A percentile compares a stretch with the other conserved stretches of the same genome.
phyloP scores from a whole-genome alignment of 176 grass and related monocot species.

The Oropetium thomaeum region DNA sequence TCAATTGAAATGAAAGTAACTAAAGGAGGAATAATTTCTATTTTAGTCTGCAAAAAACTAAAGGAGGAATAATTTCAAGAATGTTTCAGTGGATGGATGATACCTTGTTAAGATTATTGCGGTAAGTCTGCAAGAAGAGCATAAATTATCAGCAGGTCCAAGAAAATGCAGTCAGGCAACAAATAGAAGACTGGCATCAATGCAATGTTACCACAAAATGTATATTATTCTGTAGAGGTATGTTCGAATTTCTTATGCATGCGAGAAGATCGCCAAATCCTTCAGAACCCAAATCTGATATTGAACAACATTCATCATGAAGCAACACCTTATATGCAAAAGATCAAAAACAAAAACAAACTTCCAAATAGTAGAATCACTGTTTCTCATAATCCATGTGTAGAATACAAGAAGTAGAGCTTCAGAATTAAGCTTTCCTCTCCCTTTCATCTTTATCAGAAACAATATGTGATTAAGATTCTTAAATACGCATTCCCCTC shows the following conservation, averaged over 20 bases:
- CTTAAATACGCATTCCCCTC: too few relatives aligned
- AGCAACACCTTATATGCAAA: constrained; percentile 16
- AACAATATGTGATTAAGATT: constrained; percentile 14
- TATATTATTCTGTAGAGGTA: constrained; percentile 88
- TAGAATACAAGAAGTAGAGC: constrained; percentile 9
- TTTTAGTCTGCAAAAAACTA: too few relatives aligned
- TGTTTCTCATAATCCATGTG: constrained; percentile 12
- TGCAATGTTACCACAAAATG: constrained; percentile 93
- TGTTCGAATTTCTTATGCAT: constrained; percentile 73
- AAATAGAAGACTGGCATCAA: constrained; percentile 25
- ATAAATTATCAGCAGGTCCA: constrained; percentile 34
- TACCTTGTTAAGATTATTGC: constrained; percentile 99
- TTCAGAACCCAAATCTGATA: constrained; percentile 93
- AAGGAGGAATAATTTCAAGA: neutral
- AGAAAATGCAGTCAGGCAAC: constrained; percentile 12
- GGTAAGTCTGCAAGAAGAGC: constrained; percentile 83
- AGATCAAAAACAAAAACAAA: neutral
- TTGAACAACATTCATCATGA: constrained; percentile 40
- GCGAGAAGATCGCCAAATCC: constrained; percentile 97
- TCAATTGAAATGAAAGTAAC: constrained; percentile 22
- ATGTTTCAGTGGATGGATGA: constrained; percentile 7
- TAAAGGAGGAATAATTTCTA: neutral
- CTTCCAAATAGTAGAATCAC: constrained; percentile 21
- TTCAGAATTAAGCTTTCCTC: neutral
- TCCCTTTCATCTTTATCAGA: constrained; percentile 10